Base-by-base conservation (phyloP, 116 monocot species). In the Iris pallida region DNA sequence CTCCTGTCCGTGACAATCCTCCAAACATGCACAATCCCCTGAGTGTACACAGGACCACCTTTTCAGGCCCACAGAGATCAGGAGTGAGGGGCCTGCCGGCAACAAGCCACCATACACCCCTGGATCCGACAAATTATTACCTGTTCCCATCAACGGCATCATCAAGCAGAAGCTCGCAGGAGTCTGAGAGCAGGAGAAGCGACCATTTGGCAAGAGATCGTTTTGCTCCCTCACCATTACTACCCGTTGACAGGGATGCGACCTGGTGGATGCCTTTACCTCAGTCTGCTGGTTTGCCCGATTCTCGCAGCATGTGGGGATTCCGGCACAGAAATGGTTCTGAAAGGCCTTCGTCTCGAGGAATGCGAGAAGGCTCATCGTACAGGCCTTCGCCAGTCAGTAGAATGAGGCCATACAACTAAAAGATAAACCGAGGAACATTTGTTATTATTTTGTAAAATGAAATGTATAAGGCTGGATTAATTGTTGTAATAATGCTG, bases 171-270 rank as follows among this genome's bases (percentile, higher is more conserved):
- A 2, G 2, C 16, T 45, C 15, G 1, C 69, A 57, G 57, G 57
- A 69, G 17, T 5, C 40, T 11, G 57, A 69, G 13, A 47, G 17
- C 12, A 2, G 45, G 5, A 16, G 16, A 4, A 19, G 69, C 15
- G 53, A 68, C 9, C 54, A 54, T 14, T 68, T 42, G 55, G 57
- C 46, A 46, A 69, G 69, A 46, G 69, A 45, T 17, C 49, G 4
- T 9, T 51, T 51, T 51, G 49, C 49, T 51, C 49, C 7, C 11
- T 51, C 4, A 9, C 49, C 49, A 51, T 7, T 51, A 13, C 49
- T 7, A 51, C 49, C 49, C 13, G 49, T 51, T 13, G 13, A 51
- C 49, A 51, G 49, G 49, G 49, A 51, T 51, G 2, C 49, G 13
- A 51, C 2, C 49, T 51, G 49, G 49, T 51, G 49, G 49, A 7